These are phyloP conservation scores for Cyclotella sp. DNA, from an alignment of 108 stramenopile genomes.

Conservation along the genomic window DNA sequence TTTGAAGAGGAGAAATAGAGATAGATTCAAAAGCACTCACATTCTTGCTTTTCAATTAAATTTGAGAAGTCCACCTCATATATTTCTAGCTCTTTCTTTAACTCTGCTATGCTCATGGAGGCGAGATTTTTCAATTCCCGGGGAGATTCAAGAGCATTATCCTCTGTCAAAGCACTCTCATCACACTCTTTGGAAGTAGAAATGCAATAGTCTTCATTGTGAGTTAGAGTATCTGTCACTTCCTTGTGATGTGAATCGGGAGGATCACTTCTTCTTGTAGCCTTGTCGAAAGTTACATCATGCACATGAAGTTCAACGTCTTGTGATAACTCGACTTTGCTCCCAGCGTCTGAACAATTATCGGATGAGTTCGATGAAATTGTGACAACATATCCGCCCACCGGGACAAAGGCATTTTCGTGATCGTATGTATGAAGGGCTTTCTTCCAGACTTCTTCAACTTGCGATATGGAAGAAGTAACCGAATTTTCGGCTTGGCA, in stretches of 20 bases:
- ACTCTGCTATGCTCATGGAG: background rate
- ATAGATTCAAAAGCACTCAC: background rate
- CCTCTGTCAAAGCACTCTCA: background rate
- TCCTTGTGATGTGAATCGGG: background rate
- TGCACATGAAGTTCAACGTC: background rate
- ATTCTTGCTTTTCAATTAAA: background rate
- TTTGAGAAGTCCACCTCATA: constrained; percentile 3
- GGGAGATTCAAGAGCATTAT: background rate
- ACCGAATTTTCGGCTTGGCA: background rate
- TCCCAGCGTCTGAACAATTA: background rate
- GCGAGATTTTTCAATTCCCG: background rate
- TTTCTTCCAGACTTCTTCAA: constrained; percentile 40
- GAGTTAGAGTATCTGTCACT: background rate
- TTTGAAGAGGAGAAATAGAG: background rate
- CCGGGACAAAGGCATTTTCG: background rate
- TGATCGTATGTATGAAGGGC: constrained; percentile 23
- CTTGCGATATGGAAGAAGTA: constrained; percentile 14
- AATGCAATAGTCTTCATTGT: background rate
- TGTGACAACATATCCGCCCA: background rate
- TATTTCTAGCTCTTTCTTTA: constrained; percentile 4
- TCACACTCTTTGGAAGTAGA: background rate
- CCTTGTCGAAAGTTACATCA: background rate
- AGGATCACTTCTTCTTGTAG: background rate
- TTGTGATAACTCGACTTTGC: background rate
- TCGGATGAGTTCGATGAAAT: background rate